These are phyloP conservation scores for Exophiala bonariae DNA, from an alignment of 2,329 filamentous ascomycete genomes.

Conservation along the genomic window DNA sequence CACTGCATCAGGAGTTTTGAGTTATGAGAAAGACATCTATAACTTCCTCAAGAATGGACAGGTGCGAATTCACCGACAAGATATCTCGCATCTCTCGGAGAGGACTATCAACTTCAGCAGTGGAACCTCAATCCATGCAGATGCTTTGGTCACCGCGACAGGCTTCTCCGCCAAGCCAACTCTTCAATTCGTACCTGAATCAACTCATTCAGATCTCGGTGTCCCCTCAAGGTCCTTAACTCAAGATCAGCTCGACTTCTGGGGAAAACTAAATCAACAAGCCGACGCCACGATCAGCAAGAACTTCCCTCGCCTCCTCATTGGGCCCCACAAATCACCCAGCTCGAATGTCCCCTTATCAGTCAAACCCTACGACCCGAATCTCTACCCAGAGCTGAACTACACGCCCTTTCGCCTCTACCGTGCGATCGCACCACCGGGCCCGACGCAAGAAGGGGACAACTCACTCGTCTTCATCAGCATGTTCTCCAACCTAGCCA, in stretches of 20 bases:
- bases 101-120: constrained; percentile 51
- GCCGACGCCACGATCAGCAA: constrained; percentile 50
- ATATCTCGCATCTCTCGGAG: constrained; percentile 52
- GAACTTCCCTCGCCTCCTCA: constrained; percentile 38
- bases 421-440: constrained; percentile 47
- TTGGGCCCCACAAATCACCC: constrained; percentile 36
- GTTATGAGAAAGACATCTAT: constrained; percentile 60
- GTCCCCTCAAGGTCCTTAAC: constrained; percentile 39
- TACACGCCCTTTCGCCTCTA: constrained; percentile 44
- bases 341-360: constrained; percentile 34
- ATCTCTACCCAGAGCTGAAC: constrained; percentile 13
- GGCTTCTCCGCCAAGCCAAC: constrained; percentile 56
- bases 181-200: constrained; percentile 49
- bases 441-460: constrained; percentile 36
- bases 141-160: constrained; percentile 57
- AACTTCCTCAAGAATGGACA: constrained; percentile 54
- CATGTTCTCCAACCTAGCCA: constrained; percentile 47
- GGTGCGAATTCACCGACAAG: constrained; percentile 57
- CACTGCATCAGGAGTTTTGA: constrained; percentile 59
- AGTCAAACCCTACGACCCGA: constrained; percentile 15
- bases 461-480: constrained; percentile 52
- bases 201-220: constrained; percentile 46
- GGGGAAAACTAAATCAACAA: constrained; percentile 33
- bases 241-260: constrained; percentile 35
- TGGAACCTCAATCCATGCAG: constrained; percentile 44